phyloP scores from a whole-genome alignment of 2,329 filamentous ascomycete genomes.

The Dothiorella sarmentorum region DNA sequence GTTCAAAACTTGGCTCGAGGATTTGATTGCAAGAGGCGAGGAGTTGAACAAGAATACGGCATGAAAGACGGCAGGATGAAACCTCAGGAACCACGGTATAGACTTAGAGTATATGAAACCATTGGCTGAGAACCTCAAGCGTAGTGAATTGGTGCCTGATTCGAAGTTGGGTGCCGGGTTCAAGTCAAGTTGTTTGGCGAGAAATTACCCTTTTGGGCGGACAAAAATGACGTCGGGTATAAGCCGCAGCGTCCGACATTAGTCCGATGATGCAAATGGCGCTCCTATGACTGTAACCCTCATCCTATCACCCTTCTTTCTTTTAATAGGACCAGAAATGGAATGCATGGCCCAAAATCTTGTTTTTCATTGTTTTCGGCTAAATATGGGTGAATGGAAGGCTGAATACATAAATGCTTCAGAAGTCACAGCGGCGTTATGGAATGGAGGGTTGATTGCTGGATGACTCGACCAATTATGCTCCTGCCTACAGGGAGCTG shows the following conservation, averaged over 20 bases:
- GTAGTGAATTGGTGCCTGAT: not conserved
- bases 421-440: not conserved
- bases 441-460: not conserved
- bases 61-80: not conserved
- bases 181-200: not conserved
- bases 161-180: not conserved
- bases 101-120: not conserved
- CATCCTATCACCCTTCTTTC: not conserved
- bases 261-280: not conserved
- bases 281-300: not conserved
- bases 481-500: not conserved
- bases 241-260: not conserved
- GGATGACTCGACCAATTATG: conserved; percentile 1
- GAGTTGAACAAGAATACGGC: conserved; percentile 36
- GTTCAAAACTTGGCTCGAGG: conserved; percentile 63
- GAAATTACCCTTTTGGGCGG: conserved; percentile 2
- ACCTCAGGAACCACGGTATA: not conserved
- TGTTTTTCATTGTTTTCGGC: not conserved
- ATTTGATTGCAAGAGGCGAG: conserved; percentile 53
- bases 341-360: not conserved
- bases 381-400: not conserved
- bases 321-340: not conserved
- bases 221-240: not conserved
- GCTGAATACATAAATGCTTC: not conserved
- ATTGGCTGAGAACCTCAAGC: not conserved